Base-by-base conservation (phyloP, 208 protist genomes). In the Angomonas deanei region DNA sequence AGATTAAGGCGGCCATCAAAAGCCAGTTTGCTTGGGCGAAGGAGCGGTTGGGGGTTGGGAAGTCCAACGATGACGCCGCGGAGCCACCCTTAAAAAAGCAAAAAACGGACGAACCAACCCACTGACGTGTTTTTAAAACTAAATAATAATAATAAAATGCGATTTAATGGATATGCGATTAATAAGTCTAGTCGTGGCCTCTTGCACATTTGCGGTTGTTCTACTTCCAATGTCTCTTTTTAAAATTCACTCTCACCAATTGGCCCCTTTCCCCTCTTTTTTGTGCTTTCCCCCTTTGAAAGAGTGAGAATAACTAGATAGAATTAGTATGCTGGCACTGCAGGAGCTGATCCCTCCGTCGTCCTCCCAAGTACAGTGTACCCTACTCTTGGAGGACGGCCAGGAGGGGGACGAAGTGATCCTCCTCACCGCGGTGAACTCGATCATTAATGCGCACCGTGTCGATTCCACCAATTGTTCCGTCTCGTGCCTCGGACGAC, bases 11-110 rank as follows among this genome's bases (percentile, higher is more conserved):
- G 30, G 75, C 82, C 3, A 34, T 84, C 39, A 68, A 79, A 24
- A 80, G 70, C 32, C 81, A 93, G 70, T 96, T 96, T 56, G 56
- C 78, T 17, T 96, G 91, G 86, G 91, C 88, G n/a, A 76, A 87
- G 67, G 76, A 87, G 68, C 82, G 91, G 11, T 58, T 33, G 19
- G 85, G 80, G 32, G 85, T 96, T 3, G 67, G 74, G 31, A 78
- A 72, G 24, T 57, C 32, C 11, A 58, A 69, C 15, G 66, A 56
- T 8, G 66, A 71, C 57, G 47, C 61, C 17, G 33, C 54, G 3
- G 42, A 56, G 31, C 11, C 21, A 15, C 28, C 28, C 5, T 34
- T 56, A 23, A 36, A 34, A 28, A 10, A 32, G 27, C 50, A 56
- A 34, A 56, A 36, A 28, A 28, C 50, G 10, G 27, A 34, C 10